Percentiles rank a stretch among this genome's conserved stretches.
phyloP scores from a whole-genome alignment of 2,329 filamentous ascomycete species.

The Colletotrichum sansevieriae region DNA sequence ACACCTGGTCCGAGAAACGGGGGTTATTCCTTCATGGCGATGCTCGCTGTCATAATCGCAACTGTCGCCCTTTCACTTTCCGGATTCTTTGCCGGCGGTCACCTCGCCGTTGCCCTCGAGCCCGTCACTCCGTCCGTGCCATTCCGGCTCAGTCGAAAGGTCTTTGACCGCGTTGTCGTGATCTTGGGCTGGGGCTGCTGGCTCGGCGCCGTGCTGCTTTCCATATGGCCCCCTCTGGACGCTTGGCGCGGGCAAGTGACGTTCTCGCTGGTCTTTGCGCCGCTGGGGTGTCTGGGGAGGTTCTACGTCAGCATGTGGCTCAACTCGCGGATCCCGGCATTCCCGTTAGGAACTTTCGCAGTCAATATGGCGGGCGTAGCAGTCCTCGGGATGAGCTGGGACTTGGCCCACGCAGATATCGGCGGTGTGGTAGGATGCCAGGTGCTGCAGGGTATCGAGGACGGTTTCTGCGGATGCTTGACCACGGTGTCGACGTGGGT shows the following conservation, averaged over 20 bases:
- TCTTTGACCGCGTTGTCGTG: slow-evolving; percentile 74
- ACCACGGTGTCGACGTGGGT: slow-evolving; percentile 79
- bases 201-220: slow-evolving; percentile 81
- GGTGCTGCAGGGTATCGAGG: slow-evolving; percentile 74
- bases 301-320: slow-evolving; percentile 80
- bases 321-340: slow-evolving; percentile 75
- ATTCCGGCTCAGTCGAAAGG: slow-evolving; percentile 65
- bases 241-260: slow-evolving; percentile 81
- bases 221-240: slow-evolving; percentile 78
- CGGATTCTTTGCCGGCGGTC: slow-evolving; percentile 79
- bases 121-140: slow-evolving; percentile 71
- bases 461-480: slow-evolving; percentile 76
- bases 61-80: slow-evolving; percentile 79
- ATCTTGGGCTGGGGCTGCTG: slow-evolving; percentile 80
- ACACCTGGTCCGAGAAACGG: slow-evolving; percentile 67
- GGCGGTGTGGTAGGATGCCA: slow-evolving; percentile 73
- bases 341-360: slow-evolving; percentile 88
- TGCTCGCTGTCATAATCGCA: slow-evolving; percentile 79
- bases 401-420: slow-evolving; percentile 77
- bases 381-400: slow-evolving; percentile 81
- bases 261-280: slow-evolving; percentile 86
- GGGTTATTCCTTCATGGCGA: slow-evolving; percentile 86
- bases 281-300: slow-evolving; percentile 80
- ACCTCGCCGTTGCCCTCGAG: slow-evolving; percentile 76
- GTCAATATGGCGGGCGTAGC: slow-evolving; percentile 85